These are phyloP conservation scores for Cercospora citrullina DNA, from an alignment of 2,329 filamentous ascomycete genomes.

Conservation along the genomic window DNA sequence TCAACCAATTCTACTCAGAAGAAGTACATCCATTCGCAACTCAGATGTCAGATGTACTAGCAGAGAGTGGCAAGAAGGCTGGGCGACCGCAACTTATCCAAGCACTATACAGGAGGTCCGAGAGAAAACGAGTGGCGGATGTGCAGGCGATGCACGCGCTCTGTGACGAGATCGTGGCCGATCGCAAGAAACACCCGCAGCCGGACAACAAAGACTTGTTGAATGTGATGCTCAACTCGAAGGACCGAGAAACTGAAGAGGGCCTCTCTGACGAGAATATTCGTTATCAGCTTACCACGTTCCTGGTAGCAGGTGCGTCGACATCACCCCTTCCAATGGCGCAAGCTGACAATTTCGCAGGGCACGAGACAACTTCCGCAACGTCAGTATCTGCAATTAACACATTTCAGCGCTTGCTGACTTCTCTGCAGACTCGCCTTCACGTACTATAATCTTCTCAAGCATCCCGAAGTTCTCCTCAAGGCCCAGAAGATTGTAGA, in stretches of 20 bases:
- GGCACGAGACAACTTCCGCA: conserved; percentile 14
- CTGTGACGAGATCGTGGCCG: conserved; percentile 18
- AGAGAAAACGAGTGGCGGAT: conserved; percentile 11
- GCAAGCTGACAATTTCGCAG: neutral
- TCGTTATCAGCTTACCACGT: conserved; percentile 67
- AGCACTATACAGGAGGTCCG: neutral
- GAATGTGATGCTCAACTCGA: conserved; percentile 58
- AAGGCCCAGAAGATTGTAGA: conserved; percentile 58
- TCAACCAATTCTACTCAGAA: conserved; percentile 73
- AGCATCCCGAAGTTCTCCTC: conserved; percentile 52
- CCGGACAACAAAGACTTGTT: conserved; percentile 55
- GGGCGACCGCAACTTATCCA: conserved; percentile 10
- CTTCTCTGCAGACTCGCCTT: conserved; percentile 35
- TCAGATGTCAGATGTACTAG: conserved; percentile 64
- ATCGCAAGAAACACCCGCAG: conserved; percentile 18
- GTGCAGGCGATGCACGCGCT: conserved; percentile 15
- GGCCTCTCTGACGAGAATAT: conserved; percentile 60
- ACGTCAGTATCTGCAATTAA: neutral
- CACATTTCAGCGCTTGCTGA: neutral
- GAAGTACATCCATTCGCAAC: conserved; percentile 67
- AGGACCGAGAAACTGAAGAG: conserved; percentile 62
- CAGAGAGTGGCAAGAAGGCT: conserved; percentile 54
- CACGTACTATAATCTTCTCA: conserved; percentile 54
- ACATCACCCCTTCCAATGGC: neutral
- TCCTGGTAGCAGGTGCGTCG: conserved; percentile 55